A percentile compares a stretch with the other conserved stretches of the same genome.
Evolutionary conservation across 108 stramenopile species (phyloP).

Genomic region (Pseudonitzschia delicatissima): DNA sequence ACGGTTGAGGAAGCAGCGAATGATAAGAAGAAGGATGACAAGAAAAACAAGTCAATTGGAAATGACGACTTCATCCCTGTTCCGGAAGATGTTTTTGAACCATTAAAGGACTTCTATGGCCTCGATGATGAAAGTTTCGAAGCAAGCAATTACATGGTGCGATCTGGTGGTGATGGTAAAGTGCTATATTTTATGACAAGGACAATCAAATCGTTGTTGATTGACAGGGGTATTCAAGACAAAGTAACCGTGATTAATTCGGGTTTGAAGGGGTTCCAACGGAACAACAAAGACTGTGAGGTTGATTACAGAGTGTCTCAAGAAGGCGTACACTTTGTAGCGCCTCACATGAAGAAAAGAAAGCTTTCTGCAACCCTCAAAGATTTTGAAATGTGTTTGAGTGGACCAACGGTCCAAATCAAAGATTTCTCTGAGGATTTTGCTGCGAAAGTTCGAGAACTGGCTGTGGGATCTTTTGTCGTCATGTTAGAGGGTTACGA

Average conservation of each 20-base stretch:
- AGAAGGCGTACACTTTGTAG: constrained; percentile 76
- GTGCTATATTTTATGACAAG: constrained; percentile 74
- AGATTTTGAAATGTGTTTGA: constrained; percentile 69
- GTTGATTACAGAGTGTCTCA: constrained; percentile 65
- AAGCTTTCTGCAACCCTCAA: constrained; percentile 50
- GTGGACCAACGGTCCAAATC: constrained; percentile 29
- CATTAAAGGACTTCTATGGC: constrained; percentile 73
- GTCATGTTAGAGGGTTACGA: constrained; percentile 73
- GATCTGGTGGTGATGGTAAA: constrained; percentile 69
- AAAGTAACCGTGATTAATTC: constrained; percentile 72
- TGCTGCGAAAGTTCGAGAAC: constrained; percentile 29
- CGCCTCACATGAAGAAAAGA: constrained; percentile 80
- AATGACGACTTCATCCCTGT: constrained; percentile 71
- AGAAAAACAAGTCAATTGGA: constrained; percentile 43
- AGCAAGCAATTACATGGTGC: constrained; percentile 66
- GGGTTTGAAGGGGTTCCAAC: constrained; percentile 74
- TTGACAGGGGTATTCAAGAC: constrained; percentile 70
- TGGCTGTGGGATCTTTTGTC: constrained; percentile 73
- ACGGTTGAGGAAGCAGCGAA: constrained; percentile 2
- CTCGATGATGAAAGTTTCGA: constrained; percentile 55
- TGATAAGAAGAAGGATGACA: neutral
- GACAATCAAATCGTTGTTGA: constrained; percentile 57
- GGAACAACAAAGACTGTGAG: constrained; percentile 57
- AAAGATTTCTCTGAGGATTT: constrained; percentile 50
- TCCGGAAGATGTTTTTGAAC: constrained; percentile 48